Conservation (phyloP, 768 basidiomycete genomes). For the Trametes villosa region DNA sequence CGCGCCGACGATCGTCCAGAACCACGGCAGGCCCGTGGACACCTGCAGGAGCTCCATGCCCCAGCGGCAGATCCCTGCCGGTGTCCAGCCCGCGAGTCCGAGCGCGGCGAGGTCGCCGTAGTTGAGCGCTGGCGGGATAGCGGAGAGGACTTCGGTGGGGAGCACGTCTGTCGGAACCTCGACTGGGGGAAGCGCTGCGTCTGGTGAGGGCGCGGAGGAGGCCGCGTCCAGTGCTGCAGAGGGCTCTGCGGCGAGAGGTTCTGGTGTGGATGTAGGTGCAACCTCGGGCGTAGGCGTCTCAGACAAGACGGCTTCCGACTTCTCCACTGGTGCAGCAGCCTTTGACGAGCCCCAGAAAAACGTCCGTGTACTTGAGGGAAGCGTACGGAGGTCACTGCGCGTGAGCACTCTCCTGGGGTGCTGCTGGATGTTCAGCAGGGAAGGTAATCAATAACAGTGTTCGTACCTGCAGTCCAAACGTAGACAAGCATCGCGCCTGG, state of each 20-base stretch:
- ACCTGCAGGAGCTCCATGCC: slow-evolving; percentile 73
- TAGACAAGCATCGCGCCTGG: slow-evolving; percentile 18
- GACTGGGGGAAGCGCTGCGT: slow-evolving; percentile 12
- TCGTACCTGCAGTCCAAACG: slow-evolving; percentile 19
- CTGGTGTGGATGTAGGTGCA: not conserved
- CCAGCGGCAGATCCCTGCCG: slow-evolving; percentile 65
- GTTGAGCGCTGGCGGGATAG: slow-evolving; percentile 51
- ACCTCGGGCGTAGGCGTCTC: slow-evolving; percentile 1
- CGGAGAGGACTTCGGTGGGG: slow-evolving; percentile 17
- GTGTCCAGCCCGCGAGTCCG: slow-evolving; percentile 65
- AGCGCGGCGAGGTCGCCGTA: slow-evolving; percentile 74
- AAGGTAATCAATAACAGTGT: too few relatives aligned
- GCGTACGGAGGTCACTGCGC: slow-evolving; percentile 6
- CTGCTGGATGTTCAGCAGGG: slow-evolving; percentile 1
- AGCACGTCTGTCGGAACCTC: slow-evolving; percentile 13
- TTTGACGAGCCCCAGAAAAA: slow-evolving; percentile 19
- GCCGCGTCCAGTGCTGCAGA: slow-evolving; percentile 12
- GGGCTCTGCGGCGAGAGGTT: slow-evolving; percentile 15
- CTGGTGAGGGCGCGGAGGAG: slow-evolving; percentile 4
- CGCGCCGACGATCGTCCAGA: slow-evolving; percentile 75
- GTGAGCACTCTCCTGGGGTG: slow-evolving; percentile 1
- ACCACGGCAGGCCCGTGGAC: slow-evolving; percentile 76
- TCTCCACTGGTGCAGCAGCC: not conserved
- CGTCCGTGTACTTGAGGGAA: slow-evolving; percentile 2
- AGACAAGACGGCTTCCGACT: not conserved